phyloP scores from a whole-genome alignment of 345 rosid genomes.

The Melastoma malabathricum region DNA sequence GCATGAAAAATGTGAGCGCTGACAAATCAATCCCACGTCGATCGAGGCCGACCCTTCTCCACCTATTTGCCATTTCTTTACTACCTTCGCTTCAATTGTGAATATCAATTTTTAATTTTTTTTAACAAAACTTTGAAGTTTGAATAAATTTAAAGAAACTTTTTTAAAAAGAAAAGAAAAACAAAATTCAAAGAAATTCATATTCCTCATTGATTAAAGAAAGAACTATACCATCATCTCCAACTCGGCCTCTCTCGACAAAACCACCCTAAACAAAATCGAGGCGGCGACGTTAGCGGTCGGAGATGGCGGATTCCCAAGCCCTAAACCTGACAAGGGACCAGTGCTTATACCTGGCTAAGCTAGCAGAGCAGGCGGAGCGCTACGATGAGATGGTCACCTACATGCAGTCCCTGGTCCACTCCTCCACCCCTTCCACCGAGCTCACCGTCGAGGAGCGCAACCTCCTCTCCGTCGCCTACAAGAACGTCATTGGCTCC shows the following conservation, averaged over 20 bases:
- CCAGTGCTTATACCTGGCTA: slow-evolving; percentile 85
- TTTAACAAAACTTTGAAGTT: too few species aligned
- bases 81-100: too few species aligned
- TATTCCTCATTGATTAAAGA: too few species aligned
- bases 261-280: background rate
- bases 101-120: too few species aligned
- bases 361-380: slow-evolving; percentile 95
- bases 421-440: slow-evolving; percentile 55
- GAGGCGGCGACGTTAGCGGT: background rate
- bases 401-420: slow-evolving; percentile 84
- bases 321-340: slow-evolving; percentile 47
- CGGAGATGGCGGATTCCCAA: slow-evolving; percentile 29
- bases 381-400: slow-evolving; percentile 96
- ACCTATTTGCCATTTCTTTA: too few species aligned
- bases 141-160: too few species aligned
- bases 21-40: too few species aligned
- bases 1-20: too few species aligned
- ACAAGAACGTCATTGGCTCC: slow-evolving; percentile 96
- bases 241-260: background rate
- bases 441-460: slow-evolving; percentile 94
- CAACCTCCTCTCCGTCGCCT: slow-evolving; percentile 89
- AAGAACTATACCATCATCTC: background rate
- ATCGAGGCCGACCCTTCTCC: too few species aligned
- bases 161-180: too few species aligned
- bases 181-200: too few species aligned